phyloP scores from a whole-genome alignment of 1,284 basidiomycete species.

The Marasmius tenuissimus region DNA sequence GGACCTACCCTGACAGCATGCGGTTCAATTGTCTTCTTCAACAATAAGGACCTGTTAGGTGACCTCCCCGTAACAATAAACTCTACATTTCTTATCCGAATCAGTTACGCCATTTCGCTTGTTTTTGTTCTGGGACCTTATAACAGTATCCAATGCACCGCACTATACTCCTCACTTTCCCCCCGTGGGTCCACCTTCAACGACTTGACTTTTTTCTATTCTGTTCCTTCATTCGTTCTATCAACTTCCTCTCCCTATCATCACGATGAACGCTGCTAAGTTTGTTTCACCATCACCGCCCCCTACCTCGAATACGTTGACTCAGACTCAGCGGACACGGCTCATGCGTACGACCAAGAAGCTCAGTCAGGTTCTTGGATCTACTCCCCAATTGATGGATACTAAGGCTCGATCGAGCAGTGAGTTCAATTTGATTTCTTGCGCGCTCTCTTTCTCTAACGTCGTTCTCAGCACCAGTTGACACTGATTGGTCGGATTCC shows the following conservation, averaged over 20 bases:
- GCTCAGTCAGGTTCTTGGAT: constrained; percentile 58
- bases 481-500: constrained; percentile 6
- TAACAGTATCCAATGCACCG: background rate
- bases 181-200: constrained; percentile 2
- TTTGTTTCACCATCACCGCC: constrained; percentile 56
- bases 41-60: background rate
- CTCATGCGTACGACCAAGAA: constrained; percentile 61
- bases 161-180: background rate
- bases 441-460: background rate
- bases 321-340: constrained; percentile 50
- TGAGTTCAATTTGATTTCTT: constrained; percentile 16
- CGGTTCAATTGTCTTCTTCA: background rate
- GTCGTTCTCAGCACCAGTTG: background rate
- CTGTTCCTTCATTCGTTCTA: background rate
- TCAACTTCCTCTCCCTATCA: background rate
- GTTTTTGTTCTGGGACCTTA: background rate
- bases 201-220: background rate
- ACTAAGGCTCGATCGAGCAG: constrained; percentile 19
- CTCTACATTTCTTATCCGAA: background rate
- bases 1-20: no score
- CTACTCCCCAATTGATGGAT: constrained; percentile 61
- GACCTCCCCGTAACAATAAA: background rate
- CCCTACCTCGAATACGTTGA: constrained; percentile 59
- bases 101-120: background rate
- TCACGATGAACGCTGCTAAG: constrained; percentile 19